Percentiles rank a stretch among this genome's conserved stretches.
Conservation (phyloP, 306 rosid species). For the Abrus pulchellus region DNA sequence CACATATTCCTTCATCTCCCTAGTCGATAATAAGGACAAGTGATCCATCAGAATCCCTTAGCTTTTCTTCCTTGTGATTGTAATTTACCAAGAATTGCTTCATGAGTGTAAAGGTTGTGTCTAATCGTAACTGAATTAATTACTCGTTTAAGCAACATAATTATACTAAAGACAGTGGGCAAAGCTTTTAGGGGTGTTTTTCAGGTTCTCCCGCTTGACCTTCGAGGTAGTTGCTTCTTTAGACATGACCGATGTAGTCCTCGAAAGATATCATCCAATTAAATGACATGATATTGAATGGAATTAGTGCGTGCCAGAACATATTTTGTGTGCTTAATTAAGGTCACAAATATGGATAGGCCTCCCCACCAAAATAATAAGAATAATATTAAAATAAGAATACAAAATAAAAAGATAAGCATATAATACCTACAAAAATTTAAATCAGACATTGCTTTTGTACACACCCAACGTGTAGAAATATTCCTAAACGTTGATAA, state of each 20-base stretch:
- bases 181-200: not conserved
- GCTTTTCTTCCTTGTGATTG: too few relatives aligned
- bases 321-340: not conserved
- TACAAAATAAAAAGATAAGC: not conserved
- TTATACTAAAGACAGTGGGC: not conserved
- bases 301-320: not conserved
- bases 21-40: too few relatives aligned
- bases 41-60: too few relatives aligned
- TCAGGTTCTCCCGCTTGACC: not conserved
- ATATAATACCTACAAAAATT: not conserved
- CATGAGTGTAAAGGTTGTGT: not conserved
- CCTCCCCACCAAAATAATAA: not conserved
- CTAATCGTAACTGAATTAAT: not conserved
- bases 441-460: not conserved
- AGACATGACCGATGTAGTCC: not conserved
- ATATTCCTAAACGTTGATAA: not conserved
- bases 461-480: not conserved
- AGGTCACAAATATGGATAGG: not conserved
- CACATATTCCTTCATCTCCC: too few relatives aligned
- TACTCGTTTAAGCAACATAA: not conserved
- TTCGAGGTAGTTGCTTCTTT: not conserved
- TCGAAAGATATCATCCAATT: not conserved
- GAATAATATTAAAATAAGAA: not conserved
- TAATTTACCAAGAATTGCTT: too few relatives aligned
- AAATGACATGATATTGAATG: not conserved